Conservation (phyloP, 139 green algal genomes). For the Chlamydomonas sp. region DNA sequence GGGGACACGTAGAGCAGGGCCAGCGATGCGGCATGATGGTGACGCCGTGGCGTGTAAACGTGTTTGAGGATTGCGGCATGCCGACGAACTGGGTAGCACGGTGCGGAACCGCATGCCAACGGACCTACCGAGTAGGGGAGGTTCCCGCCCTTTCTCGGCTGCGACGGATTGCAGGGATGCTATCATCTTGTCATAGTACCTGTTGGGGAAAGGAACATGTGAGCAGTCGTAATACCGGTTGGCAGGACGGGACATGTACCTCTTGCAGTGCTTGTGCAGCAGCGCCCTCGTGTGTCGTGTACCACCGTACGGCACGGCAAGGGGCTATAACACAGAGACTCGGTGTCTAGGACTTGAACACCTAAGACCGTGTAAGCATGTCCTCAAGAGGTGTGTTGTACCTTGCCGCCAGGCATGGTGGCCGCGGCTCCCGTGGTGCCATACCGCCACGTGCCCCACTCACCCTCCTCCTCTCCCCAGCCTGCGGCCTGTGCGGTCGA, state of each 20-base stretch:
- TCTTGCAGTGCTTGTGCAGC: not conserved
- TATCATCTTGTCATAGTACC: conserved; percentile 64
- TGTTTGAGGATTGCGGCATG: not conserved
- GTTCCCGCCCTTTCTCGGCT: conserved; percentile 26
- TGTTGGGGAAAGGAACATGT: not conserved
- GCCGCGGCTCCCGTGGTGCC: not conserved
- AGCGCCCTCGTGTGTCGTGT: not conserved
- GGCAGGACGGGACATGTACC: too few relatives aligned
- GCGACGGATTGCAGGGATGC: conserved; percentile 28
- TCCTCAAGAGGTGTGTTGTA: not conserved
- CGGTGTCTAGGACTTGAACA: not conserved
- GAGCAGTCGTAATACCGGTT: not conserved
- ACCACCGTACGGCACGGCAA: not conserved
- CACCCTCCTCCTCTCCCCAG: conserved; percentile 83
- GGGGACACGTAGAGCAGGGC: not conserved
- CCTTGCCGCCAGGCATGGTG: not conserved
- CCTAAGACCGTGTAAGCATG: not conserved
- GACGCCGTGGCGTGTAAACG: not conserved
- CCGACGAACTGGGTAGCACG: not conserved
- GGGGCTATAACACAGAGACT: not conserved
- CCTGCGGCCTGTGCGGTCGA: conserved; percentile 66
- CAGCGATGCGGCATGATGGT: not conserved
- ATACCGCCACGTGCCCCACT: not conserved
- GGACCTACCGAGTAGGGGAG: conserved; percentile 48
- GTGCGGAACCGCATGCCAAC: not conserved